These are phyloP conservation scores for Silene coronaria DNA, from an alignment of 179 eudicot genomes.

Conservation along the genomic window DNA sequence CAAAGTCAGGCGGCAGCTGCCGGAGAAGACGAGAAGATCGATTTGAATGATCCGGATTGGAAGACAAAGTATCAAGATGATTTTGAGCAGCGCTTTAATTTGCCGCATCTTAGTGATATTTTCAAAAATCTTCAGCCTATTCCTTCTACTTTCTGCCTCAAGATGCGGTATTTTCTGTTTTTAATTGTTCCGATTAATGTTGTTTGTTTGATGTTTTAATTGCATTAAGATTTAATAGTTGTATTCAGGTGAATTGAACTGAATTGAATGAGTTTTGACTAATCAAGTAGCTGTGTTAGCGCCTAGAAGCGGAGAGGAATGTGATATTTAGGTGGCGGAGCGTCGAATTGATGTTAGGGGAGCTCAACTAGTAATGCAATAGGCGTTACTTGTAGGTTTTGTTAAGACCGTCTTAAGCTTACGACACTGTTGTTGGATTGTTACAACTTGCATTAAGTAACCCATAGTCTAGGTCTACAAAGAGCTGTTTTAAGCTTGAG, in stretches of 20 bases:
- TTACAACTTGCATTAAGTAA: too few species aligned
- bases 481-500: too few species aligned
- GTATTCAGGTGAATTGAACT: not conserved
- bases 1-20: not conserved
- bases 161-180: constrained; percentile 53
- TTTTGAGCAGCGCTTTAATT: constrained; percentile 60
- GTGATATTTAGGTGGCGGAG: too few species aligned
- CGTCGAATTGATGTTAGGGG: too few species aligned
- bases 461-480: too few species aligned
- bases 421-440: too few species aligned
- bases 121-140: constrained; percentile 53
- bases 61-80: constrained; percentile 57
- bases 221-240: too few species aligned
- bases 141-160: constrained; percentile 90
- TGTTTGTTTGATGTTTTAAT: too few species aligned
- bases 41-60: constrained; percentile 76
- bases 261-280: not conserved
- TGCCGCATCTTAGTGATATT: constrained; percentile 72
- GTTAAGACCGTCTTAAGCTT: too few species aligned
- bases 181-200: not conserved
- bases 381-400: too few species aligned
- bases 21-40: constrained; percentile 27
- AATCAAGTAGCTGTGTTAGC: not conserved
- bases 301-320: too few species aligned
- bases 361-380: too few species aligned